Base-by-base conservation (phyloP, 2,329 filamentous ascomycete genomes). In the Podosphaera leucotricha region DNA sequence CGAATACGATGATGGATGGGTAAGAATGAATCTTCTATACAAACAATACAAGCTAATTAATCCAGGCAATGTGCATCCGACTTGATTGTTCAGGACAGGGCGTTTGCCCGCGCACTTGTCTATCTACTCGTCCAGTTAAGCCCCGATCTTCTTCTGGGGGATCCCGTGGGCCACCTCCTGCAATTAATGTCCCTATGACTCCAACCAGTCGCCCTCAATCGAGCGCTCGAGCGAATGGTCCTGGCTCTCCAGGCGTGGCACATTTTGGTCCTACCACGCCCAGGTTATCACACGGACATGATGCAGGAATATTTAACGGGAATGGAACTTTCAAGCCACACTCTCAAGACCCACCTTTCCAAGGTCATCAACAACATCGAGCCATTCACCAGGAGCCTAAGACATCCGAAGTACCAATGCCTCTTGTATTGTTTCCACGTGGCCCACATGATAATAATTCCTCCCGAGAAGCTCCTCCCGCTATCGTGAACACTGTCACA, bases 1-100 rank as follows among this genome's bases (percentile, higher is more conserved):
- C 57, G 86, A 93, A 62, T 98, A 95, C 55, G 90, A 98, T 58
- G 90, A 98, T 62, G 90, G 90, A 55, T 98, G 90, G 90, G 82
- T 87, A 71, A 71, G 80, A 45, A 22, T 43, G 35, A 36, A 18
- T 42, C 28, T 38, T 33, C 2, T 18, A 8, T 33, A 28, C 19
- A 21, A 7, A 8, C 19, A 39, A 46, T 42, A 45, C 44, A 47
- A 53, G 59, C 61, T 60, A 63, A 55, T 53, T 43, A 11, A 19
- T 47, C 43, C 5, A 86, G 82, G 83, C 86, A 56, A 81, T 95
- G 45, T 94, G 85, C 61, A 80, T 85, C 53, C 80, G 79, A 51
- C 77, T 95, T 54, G 86, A 95, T 61, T 80, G 85, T 50, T 86
- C 84, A 48, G 71, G 81, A 54, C 86, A 95, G 65, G 90, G 90